Conservation (phyloP, 2,329 filamentous ascomycete species). For the Aspergillus sp. region DNA sequence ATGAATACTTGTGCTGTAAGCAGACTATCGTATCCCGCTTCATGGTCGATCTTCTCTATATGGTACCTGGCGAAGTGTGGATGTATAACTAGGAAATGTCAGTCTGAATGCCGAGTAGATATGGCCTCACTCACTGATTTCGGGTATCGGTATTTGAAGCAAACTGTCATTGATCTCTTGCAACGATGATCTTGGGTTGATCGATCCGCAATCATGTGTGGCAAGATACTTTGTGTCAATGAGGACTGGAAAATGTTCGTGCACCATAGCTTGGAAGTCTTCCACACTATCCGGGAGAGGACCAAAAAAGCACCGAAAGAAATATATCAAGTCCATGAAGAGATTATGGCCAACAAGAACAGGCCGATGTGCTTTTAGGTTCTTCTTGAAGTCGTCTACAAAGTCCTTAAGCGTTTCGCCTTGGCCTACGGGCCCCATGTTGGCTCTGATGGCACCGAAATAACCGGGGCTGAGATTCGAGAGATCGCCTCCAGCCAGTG, state of each 20-base stretch:
- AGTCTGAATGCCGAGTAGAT: background rate
- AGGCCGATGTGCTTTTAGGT: constrained; percentile 47
- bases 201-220: constrained; percentile 54
- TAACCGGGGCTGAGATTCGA: constrained; percentile 34
- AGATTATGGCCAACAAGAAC: constrained; percentile 64
- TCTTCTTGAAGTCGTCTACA: constrained; percentile 34
- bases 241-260: constrained; percentile 56
- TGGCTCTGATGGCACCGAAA: constrained; percentile 26
- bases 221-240: constrained; percentile 66
- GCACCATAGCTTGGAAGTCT: constrained; percentile 53
- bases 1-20: constrained; percentile 61
- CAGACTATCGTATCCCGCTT: constrained; percentile 64
- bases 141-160: constrained; percentile 24
- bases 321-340: constrained; percentile 62
- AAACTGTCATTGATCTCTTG: constrained; percentile 29
- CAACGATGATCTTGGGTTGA: constrained; percentile 46
- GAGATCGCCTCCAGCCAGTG: constrained; percentile 44
- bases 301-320: constrained; percentile 61
- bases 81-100: constrained; percentile 32
- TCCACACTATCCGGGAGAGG: constrained; percentile 55
- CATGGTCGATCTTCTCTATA: constrained; percentile 42
- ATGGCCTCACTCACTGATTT: constrained; percentile 27
- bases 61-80: constrained; percentile 32
- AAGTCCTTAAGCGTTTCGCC: constrained; percentile 24
- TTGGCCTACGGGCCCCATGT: constrained; percentile 16